Base-by-base conservation (phyloP, 1,139 yeast genomes). In the Maudiozyma humilis region DNA sequence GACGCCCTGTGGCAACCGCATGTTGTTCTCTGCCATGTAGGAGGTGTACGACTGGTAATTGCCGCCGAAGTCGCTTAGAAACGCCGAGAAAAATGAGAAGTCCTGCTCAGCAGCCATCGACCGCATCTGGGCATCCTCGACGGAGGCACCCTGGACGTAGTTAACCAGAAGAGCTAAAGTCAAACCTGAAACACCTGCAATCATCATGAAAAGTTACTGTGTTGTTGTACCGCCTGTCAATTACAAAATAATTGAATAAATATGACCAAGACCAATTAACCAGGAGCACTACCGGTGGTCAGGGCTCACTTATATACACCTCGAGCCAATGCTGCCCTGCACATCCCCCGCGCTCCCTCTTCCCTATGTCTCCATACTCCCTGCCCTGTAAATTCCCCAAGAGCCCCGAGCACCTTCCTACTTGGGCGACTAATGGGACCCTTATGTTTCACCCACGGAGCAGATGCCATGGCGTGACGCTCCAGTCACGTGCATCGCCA, bases 81-180 rank as follows among this genome's bases (percentile, higher is more conserved):
- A 64, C 2, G 47, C 59, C 4, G 57, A 44, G 31, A 66, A 52
- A 34, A 66, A 56, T 0, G 53, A 41, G 18, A 58, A 44, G 45
- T 66, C 66, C 4, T 55, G 55, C 23, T 52, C 46, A 4, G 66
- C 58, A 2, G 71, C 71, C 18, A 44, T 41, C 2, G 45, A 38
- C 34, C 52, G 47, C 10, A 4, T n/a, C 15, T 35, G 30, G 14
- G 17, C 32, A 25, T 8, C 39, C 4, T 10, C 30, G 7, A 15
- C 18, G 7, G 32, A 10, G 2, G 19, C 15, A 5, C 18, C 32
- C 14, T 1, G 19, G 14, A 5, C 19, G 6, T 13, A 10, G 16
- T 31, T 31, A 31, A 31, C 16, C 16, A 31, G 16, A 3, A 17
- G 4, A 7, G 10, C 7, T 12, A 31, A 5, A 5, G 33, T 12